Conservation (phyloP, 2,329 filamentous ascomycete genomes). For the Fusarium nodosum region DNA sequence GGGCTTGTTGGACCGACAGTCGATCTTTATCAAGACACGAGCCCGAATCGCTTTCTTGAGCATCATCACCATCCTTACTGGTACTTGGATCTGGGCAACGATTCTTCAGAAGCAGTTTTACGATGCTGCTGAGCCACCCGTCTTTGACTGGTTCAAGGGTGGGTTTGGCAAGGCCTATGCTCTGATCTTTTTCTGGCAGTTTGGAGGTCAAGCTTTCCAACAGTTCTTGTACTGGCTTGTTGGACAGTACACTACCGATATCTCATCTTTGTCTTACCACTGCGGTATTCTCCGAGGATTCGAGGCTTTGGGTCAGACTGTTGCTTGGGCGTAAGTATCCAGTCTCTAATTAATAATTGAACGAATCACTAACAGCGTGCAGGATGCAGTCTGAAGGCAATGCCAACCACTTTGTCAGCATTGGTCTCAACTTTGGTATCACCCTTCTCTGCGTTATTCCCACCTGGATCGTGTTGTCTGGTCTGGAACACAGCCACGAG, state of each 20-base stretch:
- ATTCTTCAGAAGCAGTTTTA: slow-evolving; percentile 41
- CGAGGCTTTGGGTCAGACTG: slow-evolving; percentile 23
- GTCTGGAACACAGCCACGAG: slow-evolving; percentile 24
- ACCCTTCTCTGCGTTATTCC: slow-evolving; percentile 17
- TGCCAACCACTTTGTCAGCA: slow-evolving; percentile 30
- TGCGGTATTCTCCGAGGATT: slow-evolving; percentile 29
- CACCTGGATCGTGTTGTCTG: slow-evolving; percentile 25
- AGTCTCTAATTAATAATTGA: neutral
- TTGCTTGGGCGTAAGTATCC: slow-evolving; percentile 24
- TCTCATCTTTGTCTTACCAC: slow-evolving; percentile 22
- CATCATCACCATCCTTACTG: slow-evolving; percentile 11
- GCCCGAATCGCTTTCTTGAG: slow-evolving; percentile 9
- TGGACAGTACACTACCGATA: slow-evolving; percentile 21
- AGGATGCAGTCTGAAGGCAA: slow-evolving; percentile 31
- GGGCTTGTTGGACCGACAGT: slow-evolving; percentile 30
- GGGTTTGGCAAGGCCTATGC: slow-evolving; percentile 39
- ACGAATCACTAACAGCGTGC: neutral
- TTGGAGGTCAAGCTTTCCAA: slow-evolving; percentile 38
- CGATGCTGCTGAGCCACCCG: slow-evolving; percentile 22
- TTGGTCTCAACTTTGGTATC: slow-evolving; percentile 26
- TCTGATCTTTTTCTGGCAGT: slow-evolving; percentile 43
- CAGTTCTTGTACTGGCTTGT: slow-evolving; percentile 32
- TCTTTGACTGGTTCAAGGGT: slow-evolving; percentile 40
- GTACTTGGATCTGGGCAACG: slow-evolving; percentile 39
- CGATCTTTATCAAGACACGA: slow-evolving; percentile 41